Percentiles rank a stretch among this genome's conserved stretches.
phyloP scores from a whole-genome alignment of 345 rosid species.

The Ceriops zippeliana region DNA sequence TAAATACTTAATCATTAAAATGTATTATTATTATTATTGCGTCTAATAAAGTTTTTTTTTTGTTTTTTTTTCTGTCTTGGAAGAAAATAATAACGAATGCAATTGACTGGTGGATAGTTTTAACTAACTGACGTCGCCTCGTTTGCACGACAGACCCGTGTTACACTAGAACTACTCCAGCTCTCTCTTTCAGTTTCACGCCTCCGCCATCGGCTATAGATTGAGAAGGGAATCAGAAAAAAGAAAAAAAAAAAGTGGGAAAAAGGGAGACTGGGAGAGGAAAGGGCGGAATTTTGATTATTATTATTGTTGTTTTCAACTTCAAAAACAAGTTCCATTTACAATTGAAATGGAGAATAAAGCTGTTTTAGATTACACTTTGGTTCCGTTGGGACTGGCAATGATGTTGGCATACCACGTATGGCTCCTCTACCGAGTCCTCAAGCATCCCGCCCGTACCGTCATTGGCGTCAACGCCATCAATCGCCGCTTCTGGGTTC shows the following conservation, averaged over 20 bases:
- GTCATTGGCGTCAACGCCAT: slow-evolving; percentile 71
- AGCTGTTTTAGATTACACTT: slow-evolving; percentile 46
- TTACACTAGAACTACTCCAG: slow-evolving; percentile 18
- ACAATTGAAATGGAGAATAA: slow-evolving; percentile 42
- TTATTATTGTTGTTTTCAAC: no score
- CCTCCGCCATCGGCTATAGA: neutral
- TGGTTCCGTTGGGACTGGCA: slow-evolving; percentile 60
- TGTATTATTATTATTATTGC: no score
- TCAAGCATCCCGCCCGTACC: slow-evolving; percentile 60
- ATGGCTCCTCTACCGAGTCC: slow-evolving; percentile 65
- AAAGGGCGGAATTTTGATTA: no score
- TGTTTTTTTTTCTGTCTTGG: no score
- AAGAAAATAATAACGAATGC: no score
- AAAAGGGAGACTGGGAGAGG: no score
- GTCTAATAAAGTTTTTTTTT: no score
- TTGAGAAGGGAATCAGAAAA: neutral
- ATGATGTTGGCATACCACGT: slow-evolving; percentile 55
- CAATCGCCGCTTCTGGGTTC: slow-evolving; percentile 86
- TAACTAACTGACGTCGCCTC: no score
- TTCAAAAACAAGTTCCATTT: no score
- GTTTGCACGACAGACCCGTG: slow-evolving; percentile 22
- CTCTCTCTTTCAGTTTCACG: slow-evolving; percentile 7
- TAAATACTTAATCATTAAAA: no score
- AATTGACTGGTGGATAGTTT: no score
- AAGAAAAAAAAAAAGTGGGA: no score